A percentile compares a stretch with the other conserved stretches of the same genome.
These are phyloP conservation scores for Diaporthe citri DNA, from an alignment of 2,329 filamentous ascomycete genomes.

Conservation along the genomic window DNA sequence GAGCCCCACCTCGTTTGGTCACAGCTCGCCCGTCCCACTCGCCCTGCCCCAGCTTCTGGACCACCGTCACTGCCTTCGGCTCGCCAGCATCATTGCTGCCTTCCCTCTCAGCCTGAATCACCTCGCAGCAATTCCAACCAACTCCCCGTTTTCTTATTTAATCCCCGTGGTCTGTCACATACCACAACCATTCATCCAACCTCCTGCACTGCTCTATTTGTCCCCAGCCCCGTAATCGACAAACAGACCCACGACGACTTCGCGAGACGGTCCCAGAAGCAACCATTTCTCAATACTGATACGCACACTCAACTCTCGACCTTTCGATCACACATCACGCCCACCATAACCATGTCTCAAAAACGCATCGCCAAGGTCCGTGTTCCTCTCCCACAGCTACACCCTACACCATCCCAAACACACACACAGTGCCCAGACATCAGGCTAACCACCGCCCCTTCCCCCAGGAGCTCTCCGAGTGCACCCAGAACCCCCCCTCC, in stretches of 20 bases:
- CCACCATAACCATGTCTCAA: conserved; percentile 21
- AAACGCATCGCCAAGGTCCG: conserved; percentile 32
- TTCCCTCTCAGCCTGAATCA: conserved; percentile 19
- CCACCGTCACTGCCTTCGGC: not conserved
- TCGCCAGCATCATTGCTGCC: not conserved
- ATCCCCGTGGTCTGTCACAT: not conserved
- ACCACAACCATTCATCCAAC: not conserved
- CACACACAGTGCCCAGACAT: too few relatives aligned
- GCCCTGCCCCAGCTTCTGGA: not conserved
- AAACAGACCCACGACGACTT: not conserved
- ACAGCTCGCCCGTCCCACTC: not conserved
- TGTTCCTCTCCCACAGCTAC: not conserved
- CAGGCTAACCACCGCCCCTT: not conserved
- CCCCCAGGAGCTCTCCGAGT: conserved; percentile 65
- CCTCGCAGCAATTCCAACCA: not conserved
- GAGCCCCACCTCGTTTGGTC: conserved; percentile 17
- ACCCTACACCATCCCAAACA: too few relatives aligned
- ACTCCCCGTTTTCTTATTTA: not conserved
- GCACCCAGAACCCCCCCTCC: conserved; percentile 59
- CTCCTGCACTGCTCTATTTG: not conserved
- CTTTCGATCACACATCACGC: not conserved
- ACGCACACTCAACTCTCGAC: not conserved
- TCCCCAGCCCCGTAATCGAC: not conserved
- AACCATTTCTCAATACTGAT: not conserved
- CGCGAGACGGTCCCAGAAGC: not conserved